phyloP scores from a whole-genome alignment of 352 stramenopile species.

The Phytophthora palmivora region DNA sequence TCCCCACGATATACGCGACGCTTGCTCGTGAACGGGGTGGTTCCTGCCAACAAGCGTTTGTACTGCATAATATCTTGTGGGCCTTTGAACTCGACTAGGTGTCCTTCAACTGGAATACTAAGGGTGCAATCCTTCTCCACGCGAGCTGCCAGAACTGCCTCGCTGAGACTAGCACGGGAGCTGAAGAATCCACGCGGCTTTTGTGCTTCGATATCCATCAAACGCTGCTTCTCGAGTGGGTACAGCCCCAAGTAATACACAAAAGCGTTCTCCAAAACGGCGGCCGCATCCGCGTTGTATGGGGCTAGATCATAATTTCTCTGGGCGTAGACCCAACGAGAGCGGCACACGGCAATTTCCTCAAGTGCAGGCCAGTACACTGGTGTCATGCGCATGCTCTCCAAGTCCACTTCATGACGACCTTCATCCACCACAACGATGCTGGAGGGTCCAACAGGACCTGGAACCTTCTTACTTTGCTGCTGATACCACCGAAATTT shows the following conservation, averaged over 20 bases:
- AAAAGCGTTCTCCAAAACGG: constrained; percentile 65
- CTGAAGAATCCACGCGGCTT: constrained; percentile 62
- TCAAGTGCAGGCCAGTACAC: constrained; percentile 85
- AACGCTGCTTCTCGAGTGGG: constrained; percentile 63
- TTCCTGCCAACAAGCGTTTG: constrained; percentile 75
- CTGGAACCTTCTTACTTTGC: constrained; percentile 44
- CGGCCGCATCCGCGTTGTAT: constrained; percentile 66
- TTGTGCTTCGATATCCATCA: constrained; percentile 55
- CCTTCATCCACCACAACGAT: constrained; percentile 87
- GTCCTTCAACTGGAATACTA: constrained; percentile 76
- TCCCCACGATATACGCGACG: constrained; percentile 80
- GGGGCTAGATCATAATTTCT: constrained; percentile 84
- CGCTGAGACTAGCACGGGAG: constrained; percentile 37
- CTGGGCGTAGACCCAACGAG: constrained; percentile 82
- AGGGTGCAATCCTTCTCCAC: constrained; percentile 62
- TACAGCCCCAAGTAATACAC: constrained; percentile 82
- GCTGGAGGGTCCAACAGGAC: constrained; percentile 47
- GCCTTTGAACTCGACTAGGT: constrained; percentile 86
- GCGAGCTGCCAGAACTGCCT: constrained; percentile 35
- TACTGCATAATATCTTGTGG: constrained; percentile 85
- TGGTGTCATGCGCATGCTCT: constrained; percentile 79
- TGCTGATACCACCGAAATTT: constrained; percentile 72
- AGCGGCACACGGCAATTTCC: constrained; percentile 72
- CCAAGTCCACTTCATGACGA: constrained; percentile 79
- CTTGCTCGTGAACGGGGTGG: constrained; percentile 84